Base-by-base conservation (phyloP, 768 basidiomycete genomes). In the Lyophyllum atratum region DNA sequence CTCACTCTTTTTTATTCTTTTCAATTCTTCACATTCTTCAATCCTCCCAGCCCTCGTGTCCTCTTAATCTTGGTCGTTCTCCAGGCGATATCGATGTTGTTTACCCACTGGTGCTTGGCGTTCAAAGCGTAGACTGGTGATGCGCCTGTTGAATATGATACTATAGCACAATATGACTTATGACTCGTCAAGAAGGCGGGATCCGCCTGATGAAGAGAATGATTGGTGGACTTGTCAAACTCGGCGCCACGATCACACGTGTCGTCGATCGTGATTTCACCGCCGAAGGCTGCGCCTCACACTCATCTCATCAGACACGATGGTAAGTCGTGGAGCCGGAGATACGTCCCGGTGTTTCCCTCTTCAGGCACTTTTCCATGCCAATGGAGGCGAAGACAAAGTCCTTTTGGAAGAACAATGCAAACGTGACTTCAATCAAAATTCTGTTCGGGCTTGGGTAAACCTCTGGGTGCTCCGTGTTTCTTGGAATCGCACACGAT, bases 401-500 rank as follows among this genome's bases (percentile, higher is more conserved):
- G 47, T 11, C 49, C 53, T 12, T 47, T 47, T 49, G 39, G 34
- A 49, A 49, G 52, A 45, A 56, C 54, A 56, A 59, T 43, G 46
- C 48, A 22, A 53, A 42, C 40, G 24, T 53, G 56, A 57, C 52
- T 28, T 44, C 42, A 42, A 21, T 26, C 37, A 33, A 48, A 50
- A 25, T n/a, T n/a, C n/a, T n/a, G n/a, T n/a, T n/a, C n/a, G n/a
- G n/a, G n/a, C n/a, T n/a, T n/a, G n/a, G n/a, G 11, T 31, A 9
- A 37, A 24, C 22, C 52, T 33, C 15, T 45, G 28, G 15, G 6
- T 25, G 29, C 42, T 37, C 19, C 29, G 19, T 39, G 44, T 25
- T 25, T 54, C 48, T 59, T 59, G 51, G 22, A 28, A 53, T 52
- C 55, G 39, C 17, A 33, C 58, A 58, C 51, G 49, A 54, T 58